phyloP scores from a whole-genome alignment of 2,329 filamentous ascomycete species.

The Exserohilum turcica region DNA sequence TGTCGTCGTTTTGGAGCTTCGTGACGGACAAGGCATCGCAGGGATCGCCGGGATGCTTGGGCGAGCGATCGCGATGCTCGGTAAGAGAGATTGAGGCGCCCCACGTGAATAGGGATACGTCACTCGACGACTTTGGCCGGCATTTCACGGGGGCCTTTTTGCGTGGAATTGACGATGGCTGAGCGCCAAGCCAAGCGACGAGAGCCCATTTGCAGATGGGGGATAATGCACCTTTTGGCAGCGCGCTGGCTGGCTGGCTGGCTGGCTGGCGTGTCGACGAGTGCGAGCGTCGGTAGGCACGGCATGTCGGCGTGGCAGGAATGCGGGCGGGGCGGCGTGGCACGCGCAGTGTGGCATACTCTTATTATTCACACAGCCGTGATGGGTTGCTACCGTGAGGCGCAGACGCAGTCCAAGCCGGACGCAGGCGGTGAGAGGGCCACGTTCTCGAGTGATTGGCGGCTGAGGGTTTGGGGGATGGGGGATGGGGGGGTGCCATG shows the following conservation, averaged over 20 bases:
- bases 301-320: background rate
- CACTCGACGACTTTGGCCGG: constrained; percentile 29
- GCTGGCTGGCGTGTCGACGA: too few species aligned
- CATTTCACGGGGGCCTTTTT: constrained; percentile 39
- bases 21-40: constrained; percentile 33
- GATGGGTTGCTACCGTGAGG: constrained; percentile 11
- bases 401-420: constrained; percentile 20
- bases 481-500: constrained; percentile 16
- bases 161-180: constrained; percentile 25
- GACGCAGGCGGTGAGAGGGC: constrained; percentile 37
- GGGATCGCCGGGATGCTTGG: constrained; percentile 12
- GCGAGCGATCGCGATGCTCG: constrained; percentile 10
- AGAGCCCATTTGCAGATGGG: background rate
- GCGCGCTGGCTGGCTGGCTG: background rate
- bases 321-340: constrained; percentile 2
- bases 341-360: constrained; percentile 7
- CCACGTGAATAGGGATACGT: constrained; percentile 29
- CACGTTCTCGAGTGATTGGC: constrained; percentile 48
- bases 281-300: constrained; percentile 4
- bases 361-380: constrained; percentile 5
- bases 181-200: constrained; percentile 6
- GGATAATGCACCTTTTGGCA: background rate
- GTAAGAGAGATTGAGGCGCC: constrained; percentile 24
- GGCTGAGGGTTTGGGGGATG: constrained; percentile 26
- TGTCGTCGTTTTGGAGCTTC: constrained; percentile 20